phyloP scores from a whole-genome alignment of 2,329 filamentous ascomycete species.

The Cordyceps fumosorosea region DNA sequence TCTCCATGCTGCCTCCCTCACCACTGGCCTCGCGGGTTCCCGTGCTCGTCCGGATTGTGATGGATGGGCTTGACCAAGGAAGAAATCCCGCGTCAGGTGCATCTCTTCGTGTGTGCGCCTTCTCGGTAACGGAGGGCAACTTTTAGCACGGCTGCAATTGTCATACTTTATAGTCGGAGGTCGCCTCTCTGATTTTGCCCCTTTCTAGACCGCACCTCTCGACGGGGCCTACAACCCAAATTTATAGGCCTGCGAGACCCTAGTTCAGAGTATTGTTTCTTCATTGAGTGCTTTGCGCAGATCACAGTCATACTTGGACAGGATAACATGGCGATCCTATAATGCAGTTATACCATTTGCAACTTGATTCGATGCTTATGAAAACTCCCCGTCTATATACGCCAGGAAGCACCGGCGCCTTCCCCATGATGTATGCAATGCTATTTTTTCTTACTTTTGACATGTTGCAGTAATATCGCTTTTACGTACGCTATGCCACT shows the following conservation, averaged over 20 bases:
- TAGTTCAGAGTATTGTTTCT: no score
- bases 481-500: neutral
- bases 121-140: no score
- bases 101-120: no score
- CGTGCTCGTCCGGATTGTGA: conserved; percentile 18
- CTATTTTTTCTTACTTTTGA: neutral
- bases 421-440: conserved; percentile 11
- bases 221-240: no score
- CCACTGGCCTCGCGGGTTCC: conserved; percentile 13
- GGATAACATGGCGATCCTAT: neutral
- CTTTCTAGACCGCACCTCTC: no score
- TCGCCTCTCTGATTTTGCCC: no score
- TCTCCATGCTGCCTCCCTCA: conserved; percentile 17
- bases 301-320: neutral
- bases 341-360: neutral
- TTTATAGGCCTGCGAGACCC: no score
- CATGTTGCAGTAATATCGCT: neutral
- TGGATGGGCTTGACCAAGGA: conserved; percentile 20
- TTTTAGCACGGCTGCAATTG: no score
- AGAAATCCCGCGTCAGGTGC: no score
- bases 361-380: neutral
- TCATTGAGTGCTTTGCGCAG: neutral
- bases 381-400: conserved; percentile 6
- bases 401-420: neutral
- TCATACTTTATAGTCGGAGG: no score